These are phyloP conservation scores for Suzukiozyma palmioleophila DNA, from an alignment of 1,139 yeast genomes.

Conservation along the genomic window DNA sequence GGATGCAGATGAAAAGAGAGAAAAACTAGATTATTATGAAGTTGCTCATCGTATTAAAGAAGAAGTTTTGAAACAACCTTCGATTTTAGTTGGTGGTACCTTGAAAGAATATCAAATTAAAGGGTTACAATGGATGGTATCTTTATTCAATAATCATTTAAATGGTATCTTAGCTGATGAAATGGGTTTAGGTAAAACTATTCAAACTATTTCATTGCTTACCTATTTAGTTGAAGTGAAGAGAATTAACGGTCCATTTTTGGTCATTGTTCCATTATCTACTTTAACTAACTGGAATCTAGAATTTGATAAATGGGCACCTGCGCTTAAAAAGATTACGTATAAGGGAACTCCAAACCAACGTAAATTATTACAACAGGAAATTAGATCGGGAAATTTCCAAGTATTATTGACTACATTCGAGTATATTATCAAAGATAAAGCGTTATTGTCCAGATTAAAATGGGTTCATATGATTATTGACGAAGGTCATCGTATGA, in stretches of 20 bases:
- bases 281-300: constrained; percentile 82
- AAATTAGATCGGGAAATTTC: constrained; percentile 62
- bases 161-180: constrained; percentile 97
- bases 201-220: constrained; percentile 88
- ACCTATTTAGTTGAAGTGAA: constrained; percentile 86
- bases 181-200: constrained; percentile 96
- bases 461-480: constrained; percentile 85
- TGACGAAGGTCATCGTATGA: constrained; percentile 89
- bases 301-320: constrained; percentile 89
- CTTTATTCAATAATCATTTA: constrained; percentile 84
- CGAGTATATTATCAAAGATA: constrained; percentile 74
- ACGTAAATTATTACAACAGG: constrained; percentile 61
- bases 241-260: constrained; percentile 62
- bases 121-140: constrained; percentile 98
- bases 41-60: constrained; percentile 76
- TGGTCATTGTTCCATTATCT: constrained; percentile 80
- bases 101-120: constrained; percentile 90
- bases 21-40: constrained; percentile 68
- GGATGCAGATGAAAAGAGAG: constrained; percentile 46
- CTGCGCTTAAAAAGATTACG: constrained; percentile 59
- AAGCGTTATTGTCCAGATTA: constrained; percentile 59
- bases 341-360: constrained; percentile 74
- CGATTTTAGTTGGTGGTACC: constrained; percentile 75
- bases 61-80: constrained; percentile 60
- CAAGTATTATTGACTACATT: constrained; percentile 76